phyloP scores from a whole-genome alignment of 306 rosid species.

The Vigna radiata region DNA sequence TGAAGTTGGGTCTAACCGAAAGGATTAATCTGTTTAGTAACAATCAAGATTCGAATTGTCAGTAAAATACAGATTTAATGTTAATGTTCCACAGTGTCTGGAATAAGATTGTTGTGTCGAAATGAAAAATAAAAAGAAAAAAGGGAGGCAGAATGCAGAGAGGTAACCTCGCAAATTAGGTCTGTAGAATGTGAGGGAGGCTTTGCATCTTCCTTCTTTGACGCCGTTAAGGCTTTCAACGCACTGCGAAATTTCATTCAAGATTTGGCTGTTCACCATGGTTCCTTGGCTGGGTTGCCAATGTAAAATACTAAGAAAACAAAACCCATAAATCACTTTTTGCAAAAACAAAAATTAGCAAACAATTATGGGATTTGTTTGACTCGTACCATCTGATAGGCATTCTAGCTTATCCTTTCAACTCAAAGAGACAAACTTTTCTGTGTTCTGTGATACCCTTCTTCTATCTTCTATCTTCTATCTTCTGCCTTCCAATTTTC shows the following conservation, averaged over 20 bases:
- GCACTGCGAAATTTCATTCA: conserved; percentile 87
- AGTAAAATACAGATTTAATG: too few relatives aligned
- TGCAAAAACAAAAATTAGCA: neutral
- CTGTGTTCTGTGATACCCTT: neutral
- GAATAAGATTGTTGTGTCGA: too few relatives aligned
- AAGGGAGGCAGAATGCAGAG: too few relatives aligned
- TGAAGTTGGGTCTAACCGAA: too few relatives aligned
- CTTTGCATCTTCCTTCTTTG: conserved; percentile 87
- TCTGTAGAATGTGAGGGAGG: conserved; percentile 84
- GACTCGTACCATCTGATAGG: conserved; percentile 28
- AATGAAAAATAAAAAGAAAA: neutral
- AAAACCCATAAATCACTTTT: neutral
- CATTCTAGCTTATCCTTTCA: conserved; percentile 13
- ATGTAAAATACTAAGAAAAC: conserved; percentile 70
- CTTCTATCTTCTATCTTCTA: neutral
- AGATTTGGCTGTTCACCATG: conserved; percentile 72
- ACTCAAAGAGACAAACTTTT: neutral
- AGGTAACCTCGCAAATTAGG: conserved; percentile 80
- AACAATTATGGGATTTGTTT: neutral
- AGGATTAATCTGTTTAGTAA: too few relatives aligned
- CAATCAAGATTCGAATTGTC: too few relatives aligned
- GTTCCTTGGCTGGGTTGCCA: conserved; percentile 91
- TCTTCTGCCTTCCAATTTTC: neutral
- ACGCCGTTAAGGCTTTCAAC: conserved; percentile 81
- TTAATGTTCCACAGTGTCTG: too few relatives aligned